Conservation (phyloP, 208 protist genomes). For the Trypanosoma cruzi region DNA sequence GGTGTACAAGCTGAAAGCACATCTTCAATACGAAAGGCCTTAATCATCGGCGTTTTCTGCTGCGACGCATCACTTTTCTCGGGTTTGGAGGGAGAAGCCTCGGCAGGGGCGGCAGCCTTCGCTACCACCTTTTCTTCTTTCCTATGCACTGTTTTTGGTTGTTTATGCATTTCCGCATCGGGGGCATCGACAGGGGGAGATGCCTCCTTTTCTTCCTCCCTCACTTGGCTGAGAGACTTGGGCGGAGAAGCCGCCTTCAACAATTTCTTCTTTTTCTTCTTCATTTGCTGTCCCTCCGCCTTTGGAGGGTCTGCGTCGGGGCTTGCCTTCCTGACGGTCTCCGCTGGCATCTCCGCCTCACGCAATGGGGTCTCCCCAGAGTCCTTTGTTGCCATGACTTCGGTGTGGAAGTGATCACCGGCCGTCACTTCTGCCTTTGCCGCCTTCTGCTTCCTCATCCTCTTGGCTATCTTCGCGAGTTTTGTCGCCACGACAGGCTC, state of each 20-base stretch:
- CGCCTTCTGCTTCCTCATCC: not conserved
- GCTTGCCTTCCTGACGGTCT: not conserved
- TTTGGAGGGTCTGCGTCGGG: not conserved
- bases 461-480: not conserved
- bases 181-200: not conserved
- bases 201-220: not conserved
- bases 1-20: constrained; percentile 56
- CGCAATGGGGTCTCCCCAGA: not conserved
- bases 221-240: not conserved
- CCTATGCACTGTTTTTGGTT: not conserved
- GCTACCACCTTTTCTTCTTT: not conserved
- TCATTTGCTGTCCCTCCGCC: not conserved
- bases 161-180: not conserved
- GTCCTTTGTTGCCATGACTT: not conserved
- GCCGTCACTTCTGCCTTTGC: not conserved
- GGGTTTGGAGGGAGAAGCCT: not conserved
- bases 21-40: constrained; percentile 80
- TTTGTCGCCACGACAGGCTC: not conserved
- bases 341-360: not conserved
- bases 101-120: not conserved
- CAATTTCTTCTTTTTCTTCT: constrained; percentile 12
- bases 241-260: not conserved
- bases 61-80: not conserved
- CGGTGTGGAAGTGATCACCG: not conserved
- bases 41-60: constrained; percentile 81